phyloP scores from a whole-genome alignment of 306 rosid species.

The Vigna radiata region DNA sequence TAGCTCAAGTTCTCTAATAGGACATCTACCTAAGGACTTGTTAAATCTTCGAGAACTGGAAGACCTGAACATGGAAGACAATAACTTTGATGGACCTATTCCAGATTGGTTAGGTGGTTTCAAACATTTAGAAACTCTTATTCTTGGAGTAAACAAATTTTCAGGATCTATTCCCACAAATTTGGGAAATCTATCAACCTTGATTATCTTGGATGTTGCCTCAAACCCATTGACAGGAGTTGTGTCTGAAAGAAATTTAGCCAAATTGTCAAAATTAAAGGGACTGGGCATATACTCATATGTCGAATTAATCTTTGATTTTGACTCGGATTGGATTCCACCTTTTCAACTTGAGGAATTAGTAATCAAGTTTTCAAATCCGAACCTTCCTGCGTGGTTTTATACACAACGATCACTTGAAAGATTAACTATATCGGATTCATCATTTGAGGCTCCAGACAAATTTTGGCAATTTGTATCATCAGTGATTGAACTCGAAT shows the following conservation, averaged over 20 bases:
- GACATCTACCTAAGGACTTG: background rate
- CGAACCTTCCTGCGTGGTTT: background rate
- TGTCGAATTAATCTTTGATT: background rate
- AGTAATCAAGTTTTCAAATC: background rate
- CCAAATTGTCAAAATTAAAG: background rate
- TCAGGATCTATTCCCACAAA: background rate
- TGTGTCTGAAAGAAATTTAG: background rate
- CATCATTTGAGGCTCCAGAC: background rate
- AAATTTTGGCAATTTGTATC: background rate
- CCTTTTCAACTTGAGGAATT: background rate
- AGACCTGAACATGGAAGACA: background rate
- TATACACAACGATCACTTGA: background rate
- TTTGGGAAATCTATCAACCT: conserved; percentile 8
- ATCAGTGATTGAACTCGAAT: background rate
- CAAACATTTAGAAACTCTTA: background rate
- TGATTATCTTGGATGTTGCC: background rate
- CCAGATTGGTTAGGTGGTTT: background rate
- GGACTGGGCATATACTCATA: rapidly evolving
- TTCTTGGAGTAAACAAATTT: background rate
- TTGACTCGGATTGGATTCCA: background rate
- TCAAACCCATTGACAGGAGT: background rate
- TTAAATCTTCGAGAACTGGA: background rate
- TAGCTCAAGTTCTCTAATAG: background rate
- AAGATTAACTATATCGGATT: background rate
- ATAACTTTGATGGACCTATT: background rate